These are phyloP conservation scores for Thelephora terrestris DNA, from an alignment of 1,284 basidiomycete species.

Conservation along the genomic window DNA sequence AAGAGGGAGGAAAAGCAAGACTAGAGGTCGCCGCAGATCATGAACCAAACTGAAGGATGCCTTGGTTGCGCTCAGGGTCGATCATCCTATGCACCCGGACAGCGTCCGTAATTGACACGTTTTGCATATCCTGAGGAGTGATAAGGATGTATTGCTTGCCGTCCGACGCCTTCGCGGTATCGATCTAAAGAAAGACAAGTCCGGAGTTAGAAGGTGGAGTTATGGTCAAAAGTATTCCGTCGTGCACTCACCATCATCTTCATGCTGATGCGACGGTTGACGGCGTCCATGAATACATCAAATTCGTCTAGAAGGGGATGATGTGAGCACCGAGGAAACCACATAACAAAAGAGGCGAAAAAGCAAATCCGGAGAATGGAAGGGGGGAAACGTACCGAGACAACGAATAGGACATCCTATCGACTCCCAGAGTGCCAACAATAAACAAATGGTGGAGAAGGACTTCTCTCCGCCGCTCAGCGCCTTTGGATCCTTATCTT, in stretches of 20 bases:
- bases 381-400: slow-evolving; percentile 48
- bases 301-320: slow-evolving; percentile 55
- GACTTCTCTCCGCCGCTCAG: slow-evolving; percentile 95
- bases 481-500: slow-evolving; percentile 71
- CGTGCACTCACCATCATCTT: slow-evolving; percentile 70
- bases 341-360: background rate
- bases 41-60: slow-evolving; percentile 33
- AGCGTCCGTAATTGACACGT: slow-evolving; percentile 45
- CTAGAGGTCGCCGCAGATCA: too few species aligned
- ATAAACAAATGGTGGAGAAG: slow-evolving; percentile 90
- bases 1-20: too few species aligned
- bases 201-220: slow-evolving; percentile 5
- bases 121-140: slow-evolving; percentile 81
- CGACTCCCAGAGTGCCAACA: slow-evolving; percentile 92
- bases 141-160: slow-evolving; percentile 89
- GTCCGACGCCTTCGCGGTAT: slow-evolving; percentile 75
- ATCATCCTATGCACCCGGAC: slow-evolving; percentile 71
- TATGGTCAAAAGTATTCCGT: background rate
- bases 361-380: background rate
- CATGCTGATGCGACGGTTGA: slow-evolving; percentile 87
- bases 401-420: slow-evolving; percentile 92
- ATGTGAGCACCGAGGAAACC: background rate
- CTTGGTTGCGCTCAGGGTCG: slow-evolving; percentile 68
- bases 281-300: slow-evolving; percentile 94
- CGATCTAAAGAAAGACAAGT: slow-evolving; percentile 45